Evolutionary conservation across 164 flowering plant species (phyloP), one percentile per base, ranked within the genome.

Genomic region (Liquidambar formosana): DNA sequence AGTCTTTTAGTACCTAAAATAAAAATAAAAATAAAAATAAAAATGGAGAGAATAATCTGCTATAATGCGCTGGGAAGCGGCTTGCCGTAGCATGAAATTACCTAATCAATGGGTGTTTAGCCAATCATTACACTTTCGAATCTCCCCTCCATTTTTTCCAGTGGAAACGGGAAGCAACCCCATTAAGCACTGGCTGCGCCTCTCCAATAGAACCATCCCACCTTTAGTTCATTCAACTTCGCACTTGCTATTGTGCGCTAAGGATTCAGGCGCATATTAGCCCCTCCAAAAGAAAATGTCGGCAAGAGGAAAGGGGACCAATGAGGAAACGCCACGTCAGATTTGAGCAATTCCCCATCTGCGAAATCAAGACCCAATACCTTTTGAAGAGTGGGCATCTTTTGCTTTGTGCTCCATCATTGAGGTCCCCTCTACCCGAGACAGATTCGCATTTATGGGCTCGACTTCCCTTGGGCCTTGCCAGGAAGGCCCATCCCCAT

Each of bases 341-440:
- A 59, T n/a, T 23, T n/a, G 8, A 44, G 67, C 71, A 71, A 57
- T 58, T 19, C 57, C 57, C 61, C 5, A 19, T 23, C n/a, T 47
- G 73, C 72, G 61, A 68, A 41, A 53, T 46, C 64, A 56, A 57
- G 53, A 18, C 19, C 58, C 26, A 57, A 27, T 59, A n/a, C 15
- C 76, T 72, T 72, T 64, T 66, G 54, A 16, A 13, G 26, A 66
- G 74, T 54, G 76, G 80, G 77, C 77, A 77, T 77, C 80, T 70
- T 65, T 26, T 66, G 33, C 66, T 66, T 47, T 63, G 67, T 58
- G 23, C 60, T 56, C 33, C 68, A 66, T 61, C 65, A 65, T 61
- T 61, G 47, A 58, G 61, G 63, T 53, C 49, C 54, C 45, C 46
- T n/a, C n/a, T 22, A 66, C 56, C 69, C 41, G 6, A 59, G 43